phyloP scores from a whole-genome alignment of 2,329 filamentous ascomycete species.

The Microsporum ferrugineum region DNA sequence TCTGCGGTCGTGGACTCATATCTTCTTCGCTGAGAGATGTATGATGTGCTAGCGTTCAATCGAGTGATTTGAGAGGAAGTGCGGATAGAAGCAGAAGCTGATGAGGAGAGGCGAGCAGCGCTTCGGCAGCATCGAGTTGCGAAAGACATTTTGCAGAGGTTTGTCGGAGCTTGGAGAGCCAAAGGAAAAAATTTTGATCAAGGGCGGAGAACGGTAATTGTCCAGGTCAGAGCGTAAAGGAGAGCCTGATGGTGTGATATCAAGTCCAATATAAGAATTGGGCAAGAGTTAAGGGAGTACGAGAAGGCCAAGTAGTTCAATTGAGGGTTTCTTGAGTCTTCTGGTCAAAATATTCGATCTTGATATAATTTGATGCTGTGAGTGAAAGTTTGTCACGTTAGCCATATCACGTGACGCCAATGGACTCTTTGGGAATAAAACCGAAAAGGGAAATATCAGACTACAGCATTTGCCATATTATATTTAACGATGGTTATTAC shows the following conservation, averaged over 20 bases:
- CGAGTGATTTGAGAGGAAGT: conserved; percentile 18
- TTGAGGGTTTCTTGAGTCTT: neutral
- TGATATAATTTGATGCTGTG: conserved; percentile 2
- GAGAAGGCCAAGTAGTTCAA: neutral
- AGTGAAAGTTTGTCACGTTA: neutral
- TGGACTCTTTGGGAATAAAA: neutral
- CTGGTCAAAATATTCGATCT: neutral
- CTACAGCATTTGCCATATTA: neutral
- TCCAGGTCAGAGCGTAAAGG: neutral
- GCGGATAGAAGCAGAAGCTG: conserved; percentile 18
- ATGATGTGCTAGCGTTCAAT: conserved; percentile 7
- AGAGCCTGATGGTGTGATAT: neutral
- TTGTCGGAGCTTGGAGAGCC: neutral
- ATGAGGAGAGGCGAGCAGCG: conserved; percentile 29
- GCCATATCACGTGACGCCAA: neutral
- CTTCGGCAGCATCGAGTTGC: conserved; percentile 35
- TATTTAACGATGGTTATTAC: neutral
- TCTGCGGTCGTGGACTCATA: conserved; percentile 72
- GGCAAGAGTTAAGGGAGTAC: neutral
- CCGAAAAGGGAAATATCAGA: neutral
- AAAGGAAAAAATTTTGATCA: conserved; percentile 7
- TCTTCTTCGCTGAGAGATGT: conserved; percentile 43
- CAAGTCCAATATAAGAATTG: neutral
- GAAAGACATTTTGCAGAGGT: conserved; percentile 29
- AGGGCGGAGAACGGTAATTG: neutral